A percentile compares a stretch with the other conserved stretches of the same genome.
These are phyloP conservation scores for Xanthoparmelia taractica DNA, from an alignment of 495 filamentous ascomycete genomes.

Conservation along the genomic window DNA sequence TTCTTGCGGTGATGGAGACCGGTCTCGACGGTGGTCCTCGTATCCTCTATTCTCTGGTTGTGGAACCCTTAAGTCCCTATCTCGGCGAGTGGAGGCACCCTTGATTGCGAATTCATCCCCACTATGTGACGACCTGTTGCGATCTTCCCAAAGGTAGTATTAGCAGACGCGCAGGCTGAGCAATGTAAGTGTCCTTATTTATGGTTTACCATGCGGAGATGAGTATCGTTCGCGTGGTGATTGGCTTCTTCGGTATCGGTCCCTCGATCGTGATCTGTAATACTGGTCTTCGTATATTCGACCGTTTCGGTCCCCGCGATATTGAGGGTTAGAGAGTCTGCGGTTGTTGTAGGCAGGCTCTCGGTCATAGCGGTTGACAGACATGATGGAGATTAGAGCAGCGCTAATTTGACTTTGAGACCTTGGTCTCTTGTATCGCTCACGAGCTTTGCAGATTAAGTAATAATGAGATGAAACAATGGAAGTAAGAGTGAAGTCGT, in stretches of 20 bases:
- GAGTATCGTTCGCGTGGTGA: conserved; percentile 23
- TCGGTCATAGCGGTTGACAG: conserved; percentile 16
- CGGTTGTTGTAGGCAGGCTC: conserved; percentile 22
- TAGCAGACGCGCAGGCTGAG: conserved; percentile 27
- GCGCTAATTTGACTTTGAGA: not conserved
- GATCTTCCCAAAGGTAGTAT: conserved; percentile 26
- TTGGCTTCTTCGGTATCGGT: conserved; percentile 30
- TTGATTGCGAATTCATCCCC: conserved; percentile 24
- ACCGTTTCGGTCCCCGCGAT: conserved; percentile 37
- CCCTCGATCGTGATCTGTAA: conserved; percentile 31
- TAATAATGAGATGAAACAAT: not conserved
- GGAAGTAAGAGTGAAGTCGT: no score
- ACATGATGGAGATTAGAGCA: conserved; percentile 10
- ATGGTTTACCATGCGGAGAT: conserved; percentile 28
- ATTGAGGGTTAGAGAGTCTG: conserved; percentile 27
- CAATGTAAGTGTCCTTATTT: conserved; percentile 21
- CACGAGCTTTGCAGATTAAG: not conserved
- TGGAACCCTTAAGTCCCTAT: conserved; percentile 17
- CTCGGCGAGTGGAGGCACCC: conserved; percentile 15
- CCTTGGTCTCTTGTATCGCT: not conserved
- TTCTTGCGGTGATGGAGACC: conserved; percentile 35
- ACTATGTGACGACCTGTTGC: conserved; percentile 28
- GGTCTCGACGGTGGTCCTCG: conserved; percentile 36
- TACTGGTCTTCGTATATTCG: conserved; percentile 46
- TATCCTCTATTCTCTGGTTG: conserved; percentile 21